phyloP scores from a whole-genome alignment of 2,329 filamentous ascomycete genomes.

The Ceratocystis albifundus region DNA sequence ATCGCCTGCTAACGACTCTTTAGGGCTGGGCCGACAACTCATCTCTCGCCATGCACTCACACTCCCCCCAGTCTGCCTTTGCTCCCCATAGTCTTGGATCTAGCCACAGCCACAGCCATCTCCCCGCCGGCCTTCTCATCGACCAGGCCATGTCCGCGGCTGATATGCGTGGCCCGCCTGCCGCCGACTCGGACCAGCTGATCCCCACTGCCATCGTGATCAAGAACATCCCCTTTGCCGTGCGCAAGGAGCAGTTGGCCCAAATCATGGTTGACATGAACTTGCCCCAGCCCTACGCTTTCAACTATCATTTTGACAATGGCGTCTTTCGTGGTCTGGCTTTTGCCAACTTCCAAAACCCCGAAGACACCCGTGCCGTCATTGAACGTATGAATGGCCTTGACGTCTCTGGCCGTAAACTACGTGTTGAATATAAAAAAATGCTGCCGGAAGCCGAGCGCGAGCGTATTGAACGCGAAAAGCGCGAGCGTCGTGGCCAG shows the following conservation, averaged over 20 bases:
- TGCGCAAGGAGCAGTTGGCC: slow-evolving; percentile 91
- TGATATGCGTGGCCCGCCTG: slow-evolving; percentile 32
- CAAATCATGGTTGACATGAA: slow-evolving; percentile 89
- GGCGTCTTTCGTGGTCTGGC: slow-evolving; percentile 91
- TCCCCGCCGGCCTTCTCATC: slow-evolving; percentile 36
- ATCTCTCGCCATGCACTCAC: slow-evolving; percentile 33
- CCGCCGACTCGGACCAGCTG: slow-evolving; percentile 63
- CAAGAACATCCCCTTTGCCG: slow-evolving; percentile 98
- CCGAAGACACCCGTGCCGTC: slow-evolving; percentile 83
- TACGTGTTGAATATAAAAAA: slow-evolving; percentile 98
- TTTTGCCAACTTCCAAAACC: slow-evolving; percentile 95
- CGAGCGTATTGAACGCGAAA: slow-evolving; percentile 92
- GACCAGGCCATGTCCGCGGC: slow-evolving; percentile 29
- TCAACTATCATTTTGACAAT: slow-evolving; percentile 99
- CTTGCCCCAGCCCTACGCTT: slow-evolving; percentile 88
- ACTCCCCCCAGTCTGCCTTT: slow-evolving; percentile 31
- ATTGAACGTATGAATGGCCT: slow-evolving; percentile 93
- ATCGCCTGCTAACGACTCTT: slow-evolving; percentile 23
- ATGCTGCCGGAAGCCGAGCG: slow-evolving; percentile 93
- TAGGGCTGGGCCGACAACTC: slow-evolving; percentile 43
- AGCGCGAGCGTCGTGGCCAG: slow-evolving; percentile 88
- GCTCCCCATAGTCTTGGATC: slow-evolving; percentile 30
- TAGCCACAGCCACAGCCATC: slow-evolving; percentile 30
- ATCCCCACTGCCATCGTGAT: slow-evolving; percentile 98
- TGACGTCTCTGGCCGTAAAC: slow-evolving; percentile 85